Base-by-base conservation (phyloP, 768 basidiomycete genomes). In the Lyophyllum atratum region DNA sequence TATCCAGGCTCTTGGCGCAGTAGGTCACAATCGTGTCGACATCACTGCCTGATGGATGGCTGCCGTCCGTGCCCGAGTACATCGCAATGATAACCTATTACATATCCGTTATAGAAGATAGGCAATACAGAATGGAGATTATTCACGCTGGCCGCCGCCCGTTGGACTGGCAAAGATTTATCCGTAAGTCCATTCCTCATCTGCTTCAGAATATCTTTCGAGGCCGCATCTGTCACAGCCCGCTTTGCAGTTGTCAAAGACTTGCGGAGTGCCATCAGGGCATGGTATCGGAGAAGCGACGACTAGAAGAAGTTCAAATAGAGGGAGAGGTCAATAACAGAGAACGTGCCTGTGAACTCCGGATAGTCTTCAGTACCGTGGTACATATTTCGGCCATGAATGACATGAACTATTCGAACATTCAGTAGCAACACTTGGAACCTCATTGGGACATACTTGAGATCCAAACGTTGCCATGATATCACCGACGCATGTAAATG, bases 401-500 rank as follows among this genome's bases (percentile, higher is more conserved):
- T 0, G 95, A 97, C 95, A 98, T 96, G 68, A 95, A 86, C 93
- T 98, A 60, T 1, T 48, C 29, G 26, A 17, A 34, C 33, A 11
- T 40, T n/a, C 15, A 58, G 40, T 22, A 17, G n/a, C 58, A 21
- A 47, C 22, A 24, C 12, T n/a, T 29, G 17, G 37, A 58, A 24
- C 19, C 7, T n/a, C n/a, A 9, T 26, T 22, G 24, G 11, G 51
- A 17, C 14, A 54, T 68, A 91, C 94, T 76, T 97, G 92, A 4
- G 87, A 79, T 4, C 96, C 96, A 67, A 89, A 92, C 6, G 76
- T 77, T 25, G 76, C 82, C 91, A 98, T 98, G 8, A 98, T 72
- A 68, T 96, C 93, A 3, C 94, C 95, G 22, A 95, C 84, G 58
- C 89, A 89, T 59, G 87, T 92, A 67, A 94, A 86, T 3, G 92